Percentiles rank a stretch among this genome's conserved stretches.
phyloP scores from a whole-genome alignment of 108 stramenopile genomes.

The Discostella pseudostelligera region DNA sequence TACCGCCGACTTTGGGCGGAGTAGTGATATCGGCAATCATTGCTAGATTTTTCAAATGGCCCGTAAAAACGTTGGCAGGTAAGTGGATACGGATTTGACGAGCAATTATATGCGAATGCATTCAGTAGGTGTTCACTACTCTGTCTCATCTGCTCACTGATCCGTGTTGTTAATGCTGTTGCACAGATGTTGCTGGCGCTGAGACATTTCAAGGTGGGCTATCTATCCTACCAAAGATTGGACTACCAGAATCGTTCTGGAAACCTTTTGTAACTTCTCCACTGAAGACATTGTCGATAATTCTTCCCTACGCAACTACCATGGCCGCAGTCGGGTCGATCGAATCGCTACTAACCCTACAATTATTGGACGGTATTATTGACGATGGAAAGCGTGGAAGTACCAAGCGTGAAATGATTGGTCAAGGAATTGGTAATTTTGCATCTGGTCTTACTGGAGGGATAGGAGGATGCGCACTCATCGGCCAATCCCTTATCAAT shows the following conservation, averaged over 20 bases:
- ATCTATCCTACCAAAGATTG: slow-evolving; percentile 65
- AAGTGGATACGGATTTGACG: not conserved
- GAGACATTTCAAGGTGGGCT: slow-evolving; percentile 70
- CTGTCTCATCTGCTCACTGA: not conserved
- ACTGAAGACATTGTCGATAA: slow-evolving; percentile 51
- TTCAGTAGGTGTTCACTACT: not conserved
- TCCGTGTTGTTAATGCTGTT: not conserved
- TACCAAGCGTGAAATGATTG: slow-evolving; percentile 64
- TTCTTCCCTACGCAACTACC: slow-evolving; percentile 67
- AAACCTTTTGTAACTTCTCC: slow-evolving; percentile 51
- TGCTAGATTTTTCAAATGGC: slow-evolving; percentile 50
- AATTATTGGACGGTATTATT: slow-evolving; percentile 73
- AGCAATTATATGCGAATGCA: not conserved
- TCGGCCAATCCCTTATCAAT: slow-evolving; percentile 85
- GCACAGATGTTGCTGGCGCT: slow-evolving; percentile 49
- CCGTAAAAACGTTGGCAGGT: slow-evolving; percentile 59
- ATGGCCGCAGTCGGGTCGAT: slow-evolving; percentile 81
- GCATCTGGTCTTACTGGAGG: slow-evolving; percentile 68
- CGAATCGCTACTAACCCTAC: slow-evolving; percentile 73
- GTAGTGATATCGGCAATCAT: slow-evolving; percentile 50
- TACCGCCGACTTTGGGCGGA: slow-evolving; percentile 70
- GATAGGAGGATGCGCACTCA: slow-evolving; percentile 80
- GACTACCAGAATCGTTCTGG: slow-evolving; percentile 42
- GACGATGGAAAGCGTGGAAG: slow-evolving; percentile 77
- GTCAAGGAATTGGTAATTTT: slow-evolving; percentile 76